These are phyloP conservation scores for Metschnikowia kunwiensis DNA, from an alignment of 805 yeast species.

Conservation along the genomic window DNA sequence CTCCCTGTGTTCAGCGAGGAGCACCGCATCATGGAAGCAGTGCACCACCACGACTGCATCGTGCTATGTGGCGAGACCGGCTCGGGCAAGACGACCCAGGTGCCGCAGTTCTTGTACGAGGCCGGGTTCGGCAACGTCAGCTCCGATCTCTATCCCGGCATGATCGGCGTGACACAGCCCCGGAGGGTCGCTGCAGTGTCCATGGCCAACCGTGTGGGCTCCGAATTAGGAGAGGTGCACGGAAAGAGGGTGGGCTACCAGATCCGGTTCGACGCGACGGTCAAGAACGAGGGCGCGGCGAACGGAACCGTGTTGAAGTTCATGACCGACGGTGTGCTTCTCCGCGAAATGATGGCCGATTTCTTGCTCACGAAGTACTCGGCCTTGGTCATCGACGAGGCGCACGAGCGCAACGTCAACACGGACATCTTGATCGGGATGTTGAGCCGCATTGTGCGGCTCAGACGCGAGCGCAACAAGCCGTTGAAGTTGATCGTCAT, in stretches of 20 bases:
- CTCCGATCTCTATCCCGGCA: conserved; percentile 62
- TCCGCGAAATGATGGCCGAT: conserved; percentile 91
- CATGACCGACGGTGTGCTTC: conserved; percentile 92
- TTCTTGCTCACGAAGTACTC: conserved; percentile 79
- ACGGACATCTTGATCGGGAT: conserved; percentile 96
- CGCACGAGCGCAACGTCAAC: conserved; percentile 94
- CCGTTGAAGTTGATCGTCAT: conserved; percentile 83
- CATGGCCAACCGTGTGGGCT: conserved; percentile 77
- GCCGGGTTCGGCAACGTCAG: conserved; percentile 81
- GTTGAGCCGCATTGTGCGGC: conserved; percentile 77
- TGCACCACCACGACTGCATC: conserved; percentile 86
- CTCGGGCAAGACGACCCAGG: conserved; percentile 97
- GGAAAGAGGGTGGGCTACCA: conserved; percentile 73
- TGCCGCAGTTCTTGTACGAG: conserved; percentile 93
- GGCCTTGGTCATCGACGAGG: conserved; percentile 89
- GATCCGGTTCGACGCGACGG: conserved; percentile 73
- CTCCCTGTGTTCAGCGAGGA: conserved; percentile 91
- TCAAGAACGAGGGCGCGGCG: conserved; percentile 45
- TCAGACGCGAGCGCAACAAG: conserved; percentile 56
- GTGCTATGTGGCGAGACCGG: conserved; percentile 98
- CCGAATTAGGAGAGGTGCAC: conserved; percentile 67
- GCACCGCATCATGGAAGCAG: conserved; percentile 91
- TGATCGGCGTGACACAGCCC: conserved; percentile 96
- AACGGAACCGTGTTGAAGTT: conserved; percentile 70
- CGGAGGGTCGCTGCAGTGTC: conserved; percentile 93